These are phyloP conservation scores for Solanum chaucha DNA, from an alignment of 257 asterid species.

Conservation along the genomic window DNA sequence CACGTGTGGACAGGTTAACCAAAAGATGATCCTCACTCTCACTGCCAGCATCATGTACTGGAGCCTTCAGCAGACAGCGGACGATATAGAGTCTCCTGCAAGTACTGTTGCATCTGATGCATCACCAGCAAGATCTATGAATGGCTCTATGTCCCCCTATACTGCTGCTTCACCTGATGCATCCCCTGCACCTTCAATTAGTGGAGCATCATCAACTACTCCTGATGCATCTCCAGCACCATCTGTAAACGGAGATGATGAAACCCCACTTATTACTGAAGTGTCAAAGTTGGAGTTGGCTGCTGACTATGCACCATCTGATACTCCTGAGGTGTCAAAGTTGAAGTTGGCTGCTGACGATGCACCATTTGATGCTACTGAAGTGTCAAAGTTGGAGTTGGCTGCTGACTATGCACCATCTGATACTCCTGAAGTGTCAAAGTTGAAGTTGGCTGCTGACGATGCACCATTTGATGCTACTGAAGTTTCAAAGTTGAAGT, in stretches of 20 bases:
- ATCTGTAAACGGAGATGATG: constrained; percentile 47
- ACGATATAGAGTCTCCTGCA: constrained; percentile 55
- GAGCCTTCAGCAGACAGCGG: constrained; percentile 84
- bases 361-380: neutral
- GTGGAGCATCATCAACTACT: constrained; percentile 15
- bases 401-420: constrained; percentile 1
- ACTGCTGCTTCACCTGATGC: constrained; percentile 23
- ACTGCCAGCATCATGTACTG: constrained; percentile 93
- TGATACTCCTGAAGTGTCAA: neutral
- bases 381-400: too few relatives aligned
- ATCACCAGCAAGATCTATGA: constrained; percentile 22
- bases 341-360: constrained; percentile 23
- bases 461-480: constrained; percentile 14
- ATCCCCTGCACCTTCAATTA: constrained; percentile 25
- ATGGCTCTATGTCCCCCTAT: constrained; percentile 34
- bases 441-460: neutral
- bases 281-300: constrained; percentile 33
- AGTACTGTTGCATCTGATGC: constrained; percentile 26
- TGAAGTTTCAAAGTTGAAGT: neutral
- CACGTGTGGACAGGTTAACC: constrained; percentile 62
- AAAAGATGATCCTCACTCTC: constrained; percentile 92
- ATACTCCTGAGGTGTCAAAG: neutral
- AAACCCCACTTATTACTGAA: constrained; percentile 28
- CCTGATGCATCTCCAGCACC: constrained; percentile 37
- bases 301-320: constrained; percentile 25